Evolutionary conservation across 768 basidiomycete species (phyloP), one percentile per base, ranked within the genome.

Genomic region (Naganishia vaughanmartiniae): DNA sequence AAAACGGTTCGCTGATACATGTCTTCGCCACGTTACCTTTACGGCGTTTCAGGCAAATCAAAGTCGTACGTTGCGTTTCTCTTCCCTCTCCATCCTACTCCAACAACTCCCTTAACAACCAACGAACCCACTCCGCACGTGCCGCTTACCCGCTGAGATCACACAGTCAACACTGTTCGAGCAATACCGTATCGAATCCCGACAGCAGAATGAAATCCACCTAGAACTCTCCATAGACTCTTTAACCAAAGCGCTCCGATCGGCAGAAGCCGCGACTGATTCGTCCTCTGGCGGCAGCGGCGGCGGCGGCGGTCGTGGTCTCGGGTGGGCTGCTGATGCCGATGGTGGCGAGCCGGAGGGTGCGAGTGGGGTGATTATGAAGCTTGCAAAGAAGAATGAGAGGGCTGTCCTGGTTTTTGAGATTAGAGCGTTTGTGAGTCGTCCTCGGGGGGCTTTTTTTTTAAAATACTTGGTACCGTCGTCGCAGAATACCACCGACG

Each of bases 401-500:
- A 75, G 76, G 66, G 74, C 80, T 0, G 73, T 79, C 26, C 76
- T 79, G 77, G 75, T 73, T 19, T 81, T 79, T 65, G 80, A 81
- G 36, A 80, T 81, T 60, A 31, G 72, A 28, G 77, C 76, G 7
- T 69, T 68, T 42, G 78, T 77, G 51, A 73, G 77, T 70, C 0
- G n/a, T n/a, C n/a, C n/a, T n/a, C n/a, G n/a, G n/a, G n/a, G n/a
- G n/a, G n/a, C n/a, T n/a, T n/a, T n/a, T n/a, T n/a, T n/a, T n/a
- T n/a, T n/a, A n/a, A n/a, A n/a, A n/a, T n/a, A n/a, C n/a, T n/a
- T n/a, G n/a, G n/a, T n/a, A n/a, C n/a, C n/a, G n/a, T n/a, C n/a
- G n/a, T n/a, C n/a, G n/a, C n/a, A n/a, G n/a, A n/a, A n/a, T n/a
- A n/a, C n/a, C n/a, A n/a, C n/a, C n/a, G n/a, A n/a, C n/a, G n/a